These are phyloP conservation scores for Porphyra umbilicalis DNA, from an alignment of 31 red algal genomes.

Conservation along the genomic window DNA sequence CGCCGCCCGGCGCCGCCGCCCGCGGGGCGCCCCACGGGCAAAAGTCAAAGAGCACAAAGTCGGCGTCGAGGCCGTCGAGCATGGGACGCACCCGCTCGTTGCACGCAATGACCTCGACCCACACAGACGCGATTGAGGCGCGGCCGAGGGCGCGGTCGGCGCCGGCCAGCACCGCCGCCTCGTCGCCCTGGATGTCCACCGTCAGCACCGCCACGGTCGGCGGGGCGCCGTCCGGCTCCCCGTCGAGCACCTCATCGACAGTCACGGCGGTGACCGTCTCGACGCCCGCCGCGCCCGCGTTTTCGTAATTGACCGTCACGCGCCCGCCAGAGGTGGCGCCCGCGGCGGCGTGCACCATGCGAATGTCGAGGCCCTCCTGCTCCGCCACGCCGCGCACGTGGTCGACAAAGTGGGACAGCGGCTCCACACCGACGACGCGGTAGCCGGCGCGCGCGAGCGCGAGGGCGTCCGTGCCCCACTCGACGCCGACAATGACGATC, in stretches of 20 bases:
- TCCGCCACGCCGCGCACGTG: constrained; percentile 3
- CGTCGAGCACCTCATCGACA: constrained; percentile 22
- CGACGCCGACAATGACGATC: constrained; percentile 40
- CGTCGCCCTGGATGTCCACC: constrained; percentile 51
- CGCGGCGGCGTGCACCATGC: neutral
- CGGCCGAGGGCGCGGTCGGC: neutral
- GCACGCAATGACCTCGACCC: constrained; percentile 51
- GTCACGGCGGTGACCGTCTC: constrained; percentile 7
- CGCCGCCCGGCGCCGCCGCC: neutral
- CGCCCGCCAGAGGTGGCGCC: neutral
- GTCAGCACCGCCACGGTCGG: constrained; percentile 15
- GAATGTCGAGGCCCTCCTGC: constrained; percentile 2
- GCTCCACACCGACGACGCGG: constrained; percentile 37
- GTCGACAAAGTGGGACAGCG: constrained; percentile 15
- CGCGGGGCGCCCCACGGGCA: constrained; percentile 23
- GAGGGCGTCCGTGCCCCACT: constrained; percentile 33
- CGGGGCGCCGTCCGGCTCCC: neutral
- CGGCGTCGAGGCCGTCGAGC: constrained; percentile 13
- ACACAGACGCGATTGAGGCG: constrained; percentile 14
- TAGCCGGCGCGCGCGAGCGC: constrained; percentile 12
- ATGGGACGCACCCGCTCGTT: constrained; percentile 5
- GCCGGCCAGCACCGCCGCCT: constrained; percentile 28
- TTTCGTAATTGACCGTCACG: constrained; percentile 9
- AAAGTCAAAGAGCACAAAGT: constrained; percentile 46
- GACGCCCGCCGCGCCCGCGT: constrained; percentile 14